Base-by-base conservation (phyloP, 345 rosid genomes). In the Salix viminalis region DNA sequence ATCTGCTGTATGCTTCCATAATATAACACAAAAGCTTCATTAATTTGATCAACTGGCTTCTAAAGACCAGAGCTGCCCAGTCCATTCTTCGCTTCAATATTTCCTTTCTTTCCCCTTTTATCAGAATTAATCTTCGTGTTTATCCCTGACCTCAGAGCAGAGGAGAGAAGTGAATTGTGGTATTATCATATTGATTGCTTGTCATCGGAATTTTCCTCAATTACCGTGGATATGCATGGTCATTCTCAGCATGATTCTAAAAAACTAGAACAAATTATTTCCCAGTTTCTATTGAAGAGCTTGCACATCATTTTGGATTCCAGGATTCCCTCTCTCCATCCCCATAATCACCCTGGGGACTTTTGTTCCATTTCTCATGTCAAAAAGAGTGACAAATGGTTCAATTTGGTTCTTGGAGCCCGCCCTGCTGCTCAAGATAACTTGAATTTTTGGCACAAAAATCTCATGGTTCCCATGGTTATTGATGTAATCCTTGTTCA, bases 351-450 rank as follows among this genome's bases (percentile, higher is more conserved):
- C 13, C 69, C 65, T 65, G 74, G 80, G 61, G 87, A 79, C n/a
- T 70, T 68, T 36, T 68, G 70, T 15, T 84, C 92, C 0, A 78
- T 52, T 84, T 81, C 79, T 69, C 86, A 86, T 60, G 86, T 77
- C 41, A 90, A 76, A 77, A 92, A 86, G 88, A 94, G 87, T 58
- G 98, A 94, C 80, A 92, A 85, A 87, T 94, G 98, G 98, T 94
- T 94, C 82, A 90, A 92, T 84, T 85, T 94, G 70, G 88, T 89
- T 3, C 84, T 92, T 76, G 98, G 98, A 64, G 94, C 88, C 76
- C 94, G 94, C 76, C 94, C 96, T 44, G 85, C 92, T 2, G 93
- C 87, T 15, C 69, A 89, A 10, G 94, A 91, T 69, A 89, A 88
- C 76, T 71, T 92, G 79, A 87, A 90, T 80, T 90, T 90, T 78